phyloP scores from a whole-genome alignment of 192 early-diverging fungal genomes.

The Rhizoclosmatium globosum region DNA sequence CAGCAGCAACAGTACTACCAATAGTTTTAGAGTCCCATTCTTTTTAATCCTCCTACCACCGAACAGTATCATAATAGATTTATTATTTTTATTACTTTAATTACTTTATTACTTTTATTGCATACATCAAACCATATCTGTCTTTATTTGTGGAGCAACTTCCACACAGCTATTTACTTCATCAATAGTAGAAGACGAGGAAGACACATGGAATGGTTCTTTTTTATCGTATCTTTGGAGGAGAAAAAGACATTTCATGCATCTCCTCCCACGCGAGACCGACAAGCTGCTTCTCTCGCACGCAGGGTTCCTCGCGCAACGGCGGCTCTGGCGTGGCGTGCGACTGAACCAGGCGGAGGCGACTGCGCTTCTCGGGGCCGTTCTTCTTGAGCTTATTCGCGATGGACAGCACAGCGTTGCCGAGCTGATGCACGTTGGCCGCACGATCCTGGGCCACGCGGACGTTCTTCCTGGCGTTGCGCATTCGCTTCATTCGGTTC shows the following conservation, averaged over 20 bases:
- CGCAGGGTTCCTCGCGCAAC: conserved; percentile 87
- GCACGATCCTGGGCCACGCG: conserved; percentile 84
- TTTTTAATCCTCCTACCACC: too few relatives aligned
- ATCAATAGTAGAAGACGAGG: too few relatives aligned
- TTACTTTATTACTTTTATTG: too few relatives aligned
- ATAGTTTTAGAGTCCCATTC: too few relatives aligned
- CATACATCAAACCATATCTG: too few relatives aligned
- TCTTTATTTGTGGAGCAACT: too few relatives aligned
- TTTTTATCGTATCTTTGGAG: too few relatives aligned
- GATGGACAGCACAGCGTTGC: conserved; percentile 89
- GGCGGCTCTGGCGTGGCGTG: conserved; percentile 87
- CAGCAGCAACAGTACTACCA: too few relatives aligned
- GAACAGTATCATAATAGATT: too few relatives aligned
- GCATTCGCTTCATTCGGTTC: conserved; percentile 77
- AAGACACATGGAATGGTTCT: too few relatives aligned
- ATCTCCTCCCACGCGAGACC: conserved; percentile 86
- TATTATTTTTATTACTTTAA: too few relatives aligned
- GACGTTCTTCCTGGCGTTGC: conserved; percentile 82
- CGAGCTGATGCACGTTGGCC: conserved; percentile 84
- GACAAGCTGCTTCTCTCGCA: conserved; percentile 94
- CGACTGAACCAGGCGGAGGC: conserved; percentile 88
- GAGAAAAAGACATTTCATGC: conserved; percentile 36
- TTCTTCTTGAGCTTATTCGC: conserved; percentile 87
- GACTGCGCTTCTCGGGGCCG: conserved; percentile 87
- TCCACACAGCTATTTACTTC: too few relatives aligned